Percentiles rank a stretch among this genome's conserved stretches.
phyloP scores from a whole-genome alignment of 805 yeast species.

The Gaillardinia entomophila region DNA sequence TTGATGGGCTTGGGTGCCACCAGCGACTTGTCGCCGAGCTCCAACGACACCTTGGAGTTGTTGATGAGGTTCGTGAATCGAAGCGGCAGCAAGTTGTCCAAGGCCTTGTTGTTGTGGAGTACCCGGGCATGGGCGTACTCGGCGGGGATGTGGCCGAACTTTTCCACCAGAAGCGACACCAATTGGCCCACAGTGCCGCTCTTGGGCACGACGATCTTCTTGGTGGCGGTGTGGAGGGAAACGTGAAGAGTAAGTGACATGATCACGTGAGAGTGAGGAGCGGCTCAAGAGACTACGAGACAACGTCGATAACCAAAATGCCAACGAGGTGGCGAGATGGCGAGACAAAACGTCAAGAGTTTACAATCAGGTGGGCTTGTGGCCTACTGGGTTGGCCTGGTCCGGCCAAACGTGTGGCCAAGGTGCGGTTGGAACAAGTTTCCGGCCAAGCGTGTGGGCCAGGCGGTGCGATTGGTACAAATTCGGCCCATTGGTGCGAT shows the following conservation, averaged over 20 bases:
- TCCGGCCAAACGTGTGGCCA: too few species aligned
- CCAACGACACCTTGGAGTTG: conserved; percentile 26
- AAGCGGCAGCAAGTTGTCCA: conserved; percentile 28
- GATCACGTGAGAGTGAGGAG: too few species aligned
- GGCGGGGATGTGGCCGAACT: conserved; percentile 17
- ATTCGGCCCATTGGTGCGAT: too few species aligned
- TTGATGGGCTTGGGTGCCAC: conserved; percentile 3
- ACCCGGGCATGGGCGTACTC: conserved; percentile 12
- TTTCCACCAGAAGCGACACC: conserved; percentile 12
- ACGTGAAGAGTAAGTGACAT: conserved; percentile 18
- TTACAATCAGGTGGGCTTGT: too few species aligned
- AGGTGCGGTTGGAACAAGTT: too few species aligned
- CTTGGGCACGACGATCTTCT: conserved; percentile 21
- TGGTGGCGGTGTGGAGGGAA: conserved; percentile 13
- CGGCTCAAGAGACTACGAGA: too few species aligned
- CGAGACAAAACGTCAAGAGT: too few species aligned
- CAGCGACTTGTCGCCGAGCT: conserved; percentile 3
- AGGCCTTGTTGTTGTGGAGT: conserved; percentile 18
- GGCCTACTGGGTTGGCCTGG: too few species aligned
- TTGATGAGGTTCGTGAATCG: conserved; percentile 26
- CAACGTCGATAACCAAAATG: too few species aligned
- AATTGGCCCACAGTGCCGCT: conserved; percentile 25
- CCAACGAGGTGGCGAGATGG: too few species aligned
- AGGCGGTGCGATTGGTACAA: too few species aligned
- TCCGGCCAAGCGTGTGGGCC: too few species aligned